Base-by-base conservation (phyloP, 139 green algal genomes). In the Chlamydomonas sp. region DNA sequence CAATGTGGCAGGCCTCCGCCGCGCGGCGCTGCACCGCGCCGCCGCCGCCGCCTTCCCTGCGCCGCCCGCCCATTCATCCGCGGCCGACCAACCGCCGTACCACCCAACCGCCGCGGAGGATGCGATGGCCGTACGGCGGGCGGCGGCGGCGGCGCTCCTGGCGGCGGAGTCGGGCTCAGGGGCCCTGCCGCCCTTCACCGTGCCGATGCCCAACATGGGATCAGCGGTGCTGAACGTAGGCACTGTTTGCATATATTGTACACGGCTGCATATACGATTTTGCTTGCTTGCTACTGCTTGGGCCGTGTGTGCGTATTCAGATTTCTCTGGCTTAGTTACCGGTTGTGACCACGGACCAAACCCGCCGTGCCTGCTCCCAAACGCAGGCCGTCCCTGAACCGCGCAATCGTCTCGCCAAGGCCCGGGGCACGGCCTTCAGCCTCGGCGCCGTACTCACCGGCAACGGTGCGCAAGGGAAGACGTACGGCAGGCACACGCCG, bases 61-160 rank as follows among this genome's bases (percentile, higher is more conserved):
- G 31, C 31, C 31, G 31, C 31, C 31, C 31, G 31, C 31, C 31
- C 31, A 49, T 49, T 49, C 31, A 49, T 49, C 31, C 31, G 31
- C 31, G 31, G 31, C 31, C 31, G 31, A 49, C 31, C 31, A 49
- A 49, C 31, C 31, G 31, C 31, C 31, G 31, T 49, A 49, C 31
- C 31, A 49, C 31, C 31, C 31, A 49, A 49, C 31, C 20, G 63
- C 18, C 58, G n/a, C 2, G 9, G 81, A 86, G 12, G 81, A 86
- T 69, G 81, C 69, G 57, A 79, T 58, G 59, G 15, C 76, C 2
- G 69, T 86, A 20, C 81, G 81, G 81, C 81, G 81, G 9, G 81
- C 81, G 69, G 81, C 81, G 81, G 81, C 68, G 59, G 67, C 69
- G 59, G 81, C 81, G 60, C 69, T 86, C 18, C 10, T 77, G 3